These are phyloP conservation scores for Lablab purpureus DNA, from an alignment of 306 rosid genomes.

Conservation along the genomic window DNA sequence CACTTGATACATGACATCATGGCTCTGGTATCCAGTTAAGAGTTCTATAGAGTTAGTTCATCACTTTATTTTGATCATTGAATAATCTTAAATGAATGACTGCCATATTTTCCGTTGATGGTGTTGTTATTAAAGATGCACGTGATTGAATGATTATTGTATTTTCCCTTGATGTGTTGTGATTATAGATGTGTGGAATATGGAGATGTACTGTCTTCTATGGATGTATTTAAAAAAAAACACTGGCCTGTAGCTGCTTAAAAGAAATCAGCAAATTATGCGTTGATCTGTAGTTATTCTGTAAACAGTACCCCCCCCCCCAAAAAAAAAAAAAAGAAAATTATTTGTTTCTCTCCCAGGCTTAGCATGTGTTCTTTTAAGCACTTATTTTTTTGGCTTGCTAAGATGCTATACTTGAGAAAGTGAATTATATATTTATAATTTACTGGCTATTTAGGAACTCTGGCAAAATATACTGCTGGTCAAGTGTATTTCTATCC, in stretches of 20 bases:
- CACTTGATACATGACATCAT: constrained; percentile 29
- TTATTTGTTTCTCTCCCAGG: not conserved
- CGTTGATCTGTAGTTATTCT: constrained; percentile 18
- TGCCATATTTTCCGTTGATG: constrained; percentile 36
- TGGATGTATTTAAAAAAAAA: constrained; percentile 23
- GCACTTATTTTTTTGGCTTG: constrained; percentile 15
- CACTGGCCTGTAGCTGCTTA: not conserved
- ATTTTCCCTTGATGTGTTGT: too few relatives aligned
- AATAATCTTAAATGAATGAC: constrained; percentile 5
- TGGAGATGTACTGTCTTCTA: constrained; percentile 11
- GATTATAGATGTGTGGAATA: constrained; percentile 27
- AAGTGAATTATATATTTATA: constrained; percentile 33
- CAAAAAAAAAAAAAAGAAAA: not conserved
- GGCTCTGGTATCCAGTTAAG: constrained; percentile 3
- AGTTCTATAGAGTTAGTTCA: constrained; percentile 26
- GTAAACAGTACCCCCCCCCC: not conserved
- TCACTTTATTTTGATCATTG: constrained; percentile 24
- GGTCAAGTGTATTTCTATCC: constrained; percentile 95
- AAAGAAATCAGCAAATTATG: constrained; percentile 23
- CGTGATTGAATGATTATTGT: too few relatives aligned
- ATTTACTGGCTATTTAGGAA: constrained; percentile 63
- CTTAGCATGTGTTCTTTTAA: constrained; percentile 27
- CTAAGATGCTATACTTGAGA: constrained; percentile 19
- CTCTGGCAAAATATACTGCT: constrained; percentile 96
- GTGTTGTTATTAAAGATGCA: not conserved